phyloP scores from a whole-genome alignment of 108 stramenopile genomes.

The Nitzschia sp. region DNA sequence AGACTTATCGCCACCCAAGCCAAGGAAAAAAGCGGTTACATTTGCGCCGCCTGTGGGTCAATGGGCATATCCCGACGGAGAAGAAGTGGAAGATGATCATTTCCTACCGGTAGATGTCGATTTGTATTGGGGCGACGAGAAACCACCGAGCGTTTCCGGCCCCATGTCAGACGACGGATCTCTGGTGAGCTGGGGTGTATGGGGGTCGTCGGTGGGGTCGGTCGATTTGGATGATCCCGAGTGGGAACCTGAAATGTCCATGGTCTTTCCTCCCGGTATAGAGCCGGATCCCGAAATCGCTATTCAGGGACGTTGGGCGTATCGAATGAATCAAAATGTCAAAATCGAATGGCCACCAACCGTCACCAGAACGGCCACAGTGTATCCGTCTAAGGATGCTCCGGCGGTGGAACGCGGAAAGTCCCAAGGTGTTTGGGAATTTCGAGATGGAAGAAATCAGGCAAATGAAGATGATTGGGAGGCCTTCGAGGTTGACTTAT shows the following conservation, averaged over 20 bases:
- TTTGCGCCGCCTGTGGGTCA: constrained; percentile 8
- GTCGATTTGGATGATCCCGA: constrained; percentile 8
- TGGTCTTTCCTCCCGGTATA: constrained; percentile 16
- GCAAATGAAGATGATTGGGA: constrained; percentile 5
- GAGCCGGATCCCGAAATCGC: constrained; percentile 13
- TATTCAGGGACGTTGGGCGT: constrained; percentile 14
- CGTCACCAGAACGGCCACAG: constrained; percentile 5
- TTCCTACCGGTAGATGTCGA: constrained; percentile 11
- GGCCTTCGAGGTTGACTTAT: constrained; percentile 8
- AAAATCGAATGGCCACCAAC: constrained; percentile 19
- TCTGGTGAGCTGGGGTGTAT: not conserved
- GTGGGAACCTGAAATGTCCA: constrained; percentile 16
- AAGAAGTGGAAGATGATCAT: constrained; percentile 9
- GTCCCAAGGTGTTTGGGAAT: constrained; percentile 16
- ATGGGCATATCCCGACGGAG: constrained; percentile 11
- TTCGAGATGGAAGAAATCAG: not conserved
- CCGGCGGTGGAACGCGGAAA: not conserved
- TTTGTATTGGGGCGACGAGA: constrained; percentile 10
- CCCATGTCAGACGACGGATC: constrained; percentile 6
- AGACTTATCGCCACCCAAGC: too few relatives aligned
- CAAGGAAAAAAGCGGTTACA: not conserved
- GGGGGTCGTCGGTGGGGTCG: constrained; percentile 16
- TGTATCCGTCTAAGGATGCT: constrained; percentile 1
- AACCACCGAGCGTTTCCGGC: not conserved
- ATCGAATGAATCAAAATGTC: constrained; percentile 1